Conservation (phyloP, 75 land plant species). For the Pinus albicaulis region DNA sequence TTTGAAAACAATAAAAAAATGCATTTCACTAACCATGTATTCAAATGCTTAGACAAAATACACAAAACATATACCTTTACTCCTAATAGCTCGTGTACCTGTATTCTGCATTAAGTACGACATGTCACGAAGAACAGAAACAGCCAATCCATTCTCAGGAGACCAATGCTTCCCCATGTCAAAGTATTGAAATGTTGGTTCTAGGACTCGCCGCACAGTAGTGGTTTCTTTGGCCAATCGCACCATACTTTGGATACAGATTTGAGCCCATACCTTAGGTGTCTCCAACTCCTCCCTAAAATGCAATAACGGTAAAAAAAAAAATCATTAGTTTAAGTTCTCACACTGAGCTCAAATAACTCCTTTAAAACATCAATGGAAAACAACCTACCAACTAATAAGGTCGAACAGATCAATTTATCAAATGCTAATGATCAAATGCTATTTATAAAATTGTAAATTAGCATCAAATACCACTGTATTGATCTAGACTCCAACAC, state of each 20-base stretch:
- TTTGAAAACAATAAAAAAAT: background rate
- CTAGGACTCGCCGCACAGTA: constrained; percentile 79
- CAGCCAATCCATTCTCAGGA: constrained; percentile 59
- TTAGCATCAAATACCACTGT: background rate
- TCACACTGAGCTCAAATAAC: background rate
- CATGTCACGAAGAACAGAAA: constrained; percentile 75
- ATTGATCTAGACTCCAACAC: background rate
- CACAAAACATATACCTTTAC: constrained; percentile 32
- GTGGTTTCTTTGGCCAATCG: constrained; percentile 82
- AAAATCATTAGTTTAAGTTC: background rate
- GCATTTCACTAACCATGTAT: background rate
- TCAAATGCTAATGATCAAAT: background rate
- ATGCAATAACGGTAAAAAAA: background rate
- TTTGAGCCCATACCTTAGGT: constrained; percentile 82
- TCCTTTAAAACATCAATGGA: background rate
- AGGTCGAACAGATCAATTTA: background rate
- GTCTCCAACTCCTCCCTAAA: constrained; percentile 64
- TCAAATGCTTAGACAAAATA: background rate
- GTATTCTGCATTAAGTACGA: constrained; percentile 51
- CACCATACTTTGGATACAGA: constrained; percentile 89
- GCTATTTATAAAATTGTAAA: background rate
- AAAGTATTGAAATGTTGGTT: constrained; percentile 82
- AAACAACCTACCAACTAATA: background rate
- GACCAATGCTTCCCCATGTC: constrained; percentile 74
- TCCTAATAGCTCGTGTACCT: background rate